Evolutionary conservation across 1,139 yeast species (phyloP), one percentile per base, ranked within the genome.

Genomic region (Candida sanyaensis): DNA sequence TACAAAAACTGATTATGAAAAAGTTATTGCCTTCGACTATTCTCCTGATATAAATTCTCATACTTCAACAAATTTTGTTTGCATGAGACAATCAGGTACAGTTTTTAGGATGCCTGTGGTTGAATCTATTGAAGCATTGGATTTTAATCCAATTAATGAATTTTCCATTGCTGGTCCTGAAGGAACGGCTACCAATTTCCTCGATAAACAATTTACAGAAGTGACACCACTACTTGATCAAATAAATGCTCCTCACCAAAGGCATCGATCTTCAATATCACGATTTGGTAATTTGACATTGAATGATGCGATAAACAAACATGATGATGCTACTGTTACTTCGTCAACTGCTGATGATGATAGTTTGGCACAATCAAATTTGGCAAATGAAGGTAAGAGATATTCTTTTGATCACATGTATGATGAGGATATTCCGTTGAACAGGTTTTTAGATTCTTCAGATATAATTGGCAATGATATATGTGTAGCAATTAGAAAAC

Each of bases 11-110:
- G 88, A 85, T 48, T 84, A 79, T 60, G 96, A 90, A 56, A 78
- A 92, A 55, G 96, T 91, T 2, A 83, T 87, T 0, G 86, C 96
- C 0, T 90, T 86, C 66, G 97, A 91, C 62, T 91, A 90, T 62
- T 82, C 86, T 4, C 85, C 89, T 1, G 85, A 84, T 55, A 52
- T 65, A 3, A 52, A 61, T 2, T 65, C 78, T 0, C 66, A 66
- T 39, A 75, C 81, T 0, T 73, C 81, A n/a, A 78, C 81, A 36
- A 70, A 72, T 52, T 77, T 88, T 54, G 84, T 91, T 33, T 91
- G 97, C 64, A 87, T 91, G 87, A 73, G 96, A 54, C 96, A 89
- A 60, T 86, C 96, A 1, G 97, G 97, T 2, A 86, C 89, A 43
- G 86, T 90, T 0, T 91, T 88, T 65, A 73, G 88, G 51, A 88